Base-by-base conservation (phyloP, 768 basidiomycete species). In the Bullera alba region DNA sequence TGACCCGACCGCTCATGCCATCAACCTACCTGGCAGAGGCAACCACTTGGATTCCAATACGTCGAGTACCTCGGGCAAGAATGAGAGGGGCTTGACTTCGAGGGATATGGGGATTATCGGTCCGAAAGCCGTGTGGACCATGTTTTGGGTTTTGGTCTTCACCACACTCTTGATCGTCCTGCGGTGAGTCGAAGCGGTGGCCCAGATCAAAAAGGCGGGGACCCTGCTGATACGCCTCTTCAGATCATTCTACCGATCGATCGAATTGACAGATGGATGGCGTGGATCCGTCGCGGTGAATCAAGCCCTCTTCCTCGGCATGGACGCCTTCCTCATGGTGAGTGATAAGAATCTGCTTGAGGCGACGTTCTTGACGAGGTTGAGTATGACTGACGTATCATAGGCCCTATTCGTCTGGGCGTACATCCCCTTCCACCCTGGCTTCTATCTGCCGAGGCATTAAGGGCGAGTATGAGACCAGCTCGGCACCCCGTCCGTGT, bases 211-310 rank as follows among this genome's bases (percentile, higher is more conserved):
- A n/a, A n/a, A n/a, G n/a, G n/a, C n/a, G n/a, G n/a, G n/a, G n/a
- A n/a, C n/a, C n/a, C n/a, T n/a, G n/a, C n/a, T n/a, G n/a, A n/a
- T 39, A 7, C 19, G 19, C 7, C 12, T 7, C 8, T 43, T 10
- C 25, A 50, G 63, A 46, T 74, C 76, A 8, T 61, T 80, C 10
- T 82, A 80, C 62, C 77, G 80, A 43, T 78, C 78, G 0, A 68
- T 77, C 37, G 80, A 80, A 44, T 50, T 71, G 29, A 34, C 58
- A 4, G 51, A 77, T 44, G 80, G 80, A 0, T 83, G 80, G 79
- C 53, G 55, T 25, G 81, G 81, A 6, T 54, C 58, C 1, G 76
- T 82, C 51, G 79, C 80, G 51, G 54, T 63, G 8, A 79, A 77
- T 1, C 70, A 83, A 54, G 50, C 58, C 2, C 44, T 70, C 34